phyloP scores from a whole-genome alignment of 2,329 filamentous ascomycete genomes.

The Xylaria sp. region DNA sequence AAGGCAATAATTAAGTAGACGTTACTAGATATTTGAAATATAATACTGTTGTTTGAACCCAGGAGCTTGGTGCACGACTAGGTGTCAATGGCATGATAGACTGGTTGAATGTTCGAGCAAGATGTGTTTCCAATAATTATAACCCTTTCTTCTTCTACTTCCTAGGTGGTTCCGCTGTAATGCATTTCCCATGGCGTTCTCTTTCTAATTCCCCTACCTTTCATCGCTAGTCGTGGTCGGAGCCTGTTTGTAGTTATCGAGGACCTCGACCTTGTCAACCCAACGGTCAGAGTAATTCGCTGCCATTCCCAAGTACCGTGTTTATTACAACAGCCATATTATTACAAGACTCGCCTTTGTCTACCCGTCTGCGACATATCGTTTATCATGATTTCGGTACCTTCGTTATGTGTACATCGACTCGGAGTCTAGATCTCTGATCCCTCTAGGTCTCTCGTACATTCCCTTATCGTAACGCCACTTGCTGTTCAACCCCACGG shows the following conservation, averaged over 20 bases:
- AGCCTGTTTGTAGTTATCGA: background rate
- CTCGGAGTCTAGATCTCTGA: slow-evolving; percentile 18
- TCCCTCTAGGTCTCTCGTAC: slow-evolving; percentile 20
- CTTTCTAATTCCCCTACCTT: background rate
- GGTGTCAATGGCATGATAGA: too few species aligned
- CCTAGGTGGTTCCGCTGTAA: background rate
- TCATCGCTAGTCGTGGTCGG: background rate
- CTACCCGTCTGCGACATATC: background rate
- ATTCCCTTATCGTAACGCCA: slow-evolving; percentile 88
- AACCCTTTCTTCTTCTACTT: background rate
- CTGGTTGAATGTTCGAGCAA: too few species aligned
- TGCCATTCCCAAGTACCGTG: background rate
- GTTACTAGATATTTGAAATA: too few species aligned
- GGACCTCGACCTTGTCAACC: background rate
- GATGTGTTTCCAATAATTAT: background rate
- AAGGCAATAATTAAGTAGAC: too few species aligned
- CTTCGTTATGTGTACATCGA: slow-evolving; percentile 18
- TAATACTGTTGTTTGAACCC: too few species aligned
- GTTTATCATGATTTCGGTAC: background rate
- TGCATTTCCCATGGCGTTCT: too few species aligned
- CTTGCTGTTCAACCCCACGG: slow-evolving; percentile 84
- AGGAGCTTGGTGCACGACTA: too few species aligned
- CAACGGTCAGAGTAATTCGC: background rate
- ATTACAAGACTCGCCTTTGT: background rate
- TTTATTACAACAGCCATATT: background rate